Evolutionary conservation across 164 flowering plant species (phyloP).

Genomic region (Chimonanthus salicifolius): DNA sequence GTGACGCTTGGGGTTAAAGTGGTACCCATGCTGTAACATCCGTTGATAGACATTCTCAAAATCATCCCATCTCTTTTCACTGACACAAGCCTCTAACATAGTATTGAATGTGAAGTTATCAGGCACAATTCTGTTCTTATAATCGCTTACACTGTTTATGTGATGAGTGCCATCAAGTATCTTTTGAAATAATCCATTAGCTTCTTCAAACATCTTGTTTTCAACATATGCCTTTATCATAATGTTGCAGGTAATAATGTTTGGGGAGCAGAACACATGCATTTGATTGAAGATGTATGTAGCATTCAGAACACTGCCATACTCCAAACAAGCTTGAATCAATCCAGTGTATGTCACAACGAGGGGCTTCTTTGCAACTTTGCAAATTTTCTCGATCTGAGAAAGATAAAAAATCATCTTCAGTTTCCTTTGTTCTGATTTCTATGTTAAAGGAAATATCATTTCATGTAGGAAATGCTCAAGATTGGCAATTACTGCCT

Average conservation of each 20-base stretch:
- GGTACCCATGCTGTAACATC: slow-evolving; percentile 68
- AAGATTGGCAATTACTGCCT: not conserved
- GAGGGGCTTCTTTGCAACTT: slow-evolving; percentile 88
- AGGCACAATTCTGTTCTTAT: slow-evolving; percentile 38
- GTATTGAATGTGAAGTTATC: slow-evolving; percentile 74
- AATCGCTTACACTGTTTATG: slow-evolving; percentile 30
- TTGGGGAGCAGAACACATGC: slow-evolving; percentile 74
- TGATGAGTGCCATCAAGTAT: slow-evolving; percentile 36
- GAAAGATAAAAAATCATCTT: not conserved
- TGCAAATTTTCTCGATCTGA: slow-evolving; percentile 82
- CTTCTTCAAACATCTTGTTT: slow-evolving; percentile 63
- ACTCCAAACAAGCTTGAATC: slow-evolving; percentile 78
- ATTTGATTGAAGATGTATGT: slow-evolving; percentile 55
- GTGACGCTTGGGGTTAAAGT: slow-evolving; percentile 76
- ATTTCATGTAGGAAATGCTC: not conserved
- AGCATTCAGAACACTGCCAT: slow-evolving; percentile 52
- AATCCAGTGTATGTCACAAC: slow-evolving; percentile 91
- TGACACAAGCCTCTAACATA: slow-evolving; percentile 60
- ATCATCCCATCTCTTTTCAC: slow-evolving; percentile 69
- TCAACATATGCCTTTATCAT: slow-evolving; percentile 76
- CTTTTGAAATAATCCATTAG: slow-evolving; percentile 47
- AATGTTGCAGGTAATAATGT: slow-evolving; percentile 76
- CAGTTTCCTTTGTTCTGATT: not conserved
- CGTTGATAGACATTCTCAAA: slow-evolving; percentile 43
- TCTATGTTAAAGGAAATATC: not conserved